phyloP scores from a whole-genome alignment of 2,329 filamentous ascomycete genomes.

The Tympanopsis confertula region DNA sequence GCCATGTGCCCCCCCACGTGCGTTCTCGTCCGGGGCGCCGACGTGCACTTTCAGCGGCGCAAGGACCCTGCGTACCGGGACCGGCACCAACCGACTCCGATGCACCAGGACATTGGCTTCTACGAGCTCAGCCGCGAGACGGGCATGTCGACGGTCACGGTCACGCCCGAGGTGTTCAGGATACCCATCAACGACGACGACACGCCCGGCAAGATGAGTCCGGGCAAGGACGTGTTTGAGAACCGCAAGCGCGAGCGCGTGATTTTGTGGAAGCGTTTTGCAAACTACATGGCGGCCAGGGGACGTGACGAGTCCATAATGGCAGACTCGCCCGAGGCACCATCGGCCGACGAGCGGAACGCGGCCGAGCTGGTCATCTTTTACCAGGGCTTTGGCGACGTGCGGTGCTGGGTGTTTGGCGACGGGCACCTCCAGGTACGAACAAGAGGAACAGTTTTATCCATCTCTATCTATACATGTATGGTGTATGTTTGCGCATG shows the following conservation, averaged over 20 bases:
- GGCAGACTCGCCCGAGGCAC: slow-evolving; percentile 30
- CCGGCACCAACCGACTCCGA: slow-evolving; percentile 50
- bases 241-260: slow-evolving; percentile 55
- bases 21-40: slow-evolving; percentile 60
- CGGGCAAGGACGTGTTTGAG: slow-evolving; percentile 53
- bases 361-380: slow-evolving; percentile 59
- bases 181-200: slow-evolving; percentile 43
- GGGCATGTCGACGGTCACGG: slow-evolving; percentile 51
- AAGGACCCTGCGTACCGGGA: slow-evolving; percentile 42
- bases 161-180: slow-evolving; percentile 51
- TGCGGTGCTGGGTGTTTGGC: slow-evolving; percentile 71
- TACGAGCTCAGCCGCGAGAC: slow-evolving; percentile 59
- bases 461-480: neutral
- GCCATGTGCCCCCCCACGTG: slow-evolving; percentile 56
- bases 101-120: slow-evolving; percentile 56
- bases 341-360: slow-evolving; percentile 26
- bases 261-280: slow-evolving; percentile 62
- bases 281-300: slow-evolving; percentile 64
- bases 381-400: slow-evolving; percentile 70
- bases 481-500: slow-evolving; percentile 11
- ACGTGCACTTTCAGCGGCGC: slow-evolving; percentile 55
- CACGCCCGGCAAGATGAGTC: slow-evolving; percentile 45
- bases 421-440: slow-evolving; percentile 67
- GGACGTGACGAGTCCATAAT: slow-evolving; percentile 55
- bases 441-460: no score